A percentile compares a stretch with the other conserved stretches of the same genome.
These are phyloP conservation scores for Saccharomycopsis hybrid DNA, from an alignment of 1,139 yeast genomes.

Conservation along the genomic window DNA sequence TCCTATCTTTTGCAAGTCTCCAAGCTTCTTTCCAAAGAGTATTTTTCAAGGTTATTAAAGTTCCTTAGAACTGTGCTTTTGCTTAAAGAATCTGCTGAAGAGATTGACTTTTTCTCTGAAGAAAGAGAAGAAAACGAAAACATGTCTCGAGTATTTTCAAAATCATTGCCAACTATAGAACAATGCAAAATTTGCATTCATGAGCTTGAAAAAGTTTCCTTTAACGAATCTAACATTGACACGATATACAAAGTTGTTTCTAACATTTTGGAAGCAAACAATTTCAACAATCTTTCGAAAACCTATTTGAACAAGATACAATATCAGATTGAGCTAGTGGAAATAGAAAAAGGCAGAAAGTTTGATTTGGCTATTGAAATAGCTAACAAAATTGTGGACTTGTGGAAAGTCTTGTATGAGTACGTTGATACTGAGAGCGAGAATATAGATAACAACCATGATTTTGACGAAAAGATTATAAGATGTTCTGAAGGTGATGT, in stretches of 20 bases:
- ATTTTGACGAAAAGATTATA: conserved; percentile 16
- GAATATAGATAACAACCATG: neutral
- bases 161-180: conserved; percentile 15
- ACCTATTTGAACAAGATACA: conserved; percentile 13
- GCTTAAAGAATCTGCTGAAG: conserved; percentile 16
- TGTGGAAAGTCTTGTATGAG: conserved; percentile 16
- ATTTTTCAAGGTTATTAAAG: conserved; percentile 16
- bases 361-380: conserved; percentile 12
- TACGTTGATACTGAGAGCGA: neutral
- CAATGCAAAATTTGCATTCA: conserved; percentile 19
- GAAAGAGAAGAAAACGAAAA: neutral
- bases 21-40: conserved; percentile 19
- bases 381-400: conserved; percentile 15
- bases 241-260: conserved; percentile 16
- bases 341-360: conserved; percentile 10
- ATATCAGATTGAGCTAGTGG: conserved; percentile 15
- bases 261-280: conserved; percentile 14
- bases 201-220: conserved; percentile 15
- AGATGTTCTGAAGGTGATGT: conserved; percentile 20
- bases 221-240: conserved; percentile 12
- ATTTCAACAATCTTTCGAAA: conserved; percentile 20
- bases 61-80: conserved; percentile 14
- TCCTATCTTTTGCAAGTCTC: conserved; percentile 8
- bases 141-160: conserved; percentile 3
- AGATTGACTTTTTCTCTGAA: conserved; percentile 17